phyloP scores from a whole-genome alignment of 768 basidiomycete genomes.

The Boletus rufocinnamomeus region DNA sequence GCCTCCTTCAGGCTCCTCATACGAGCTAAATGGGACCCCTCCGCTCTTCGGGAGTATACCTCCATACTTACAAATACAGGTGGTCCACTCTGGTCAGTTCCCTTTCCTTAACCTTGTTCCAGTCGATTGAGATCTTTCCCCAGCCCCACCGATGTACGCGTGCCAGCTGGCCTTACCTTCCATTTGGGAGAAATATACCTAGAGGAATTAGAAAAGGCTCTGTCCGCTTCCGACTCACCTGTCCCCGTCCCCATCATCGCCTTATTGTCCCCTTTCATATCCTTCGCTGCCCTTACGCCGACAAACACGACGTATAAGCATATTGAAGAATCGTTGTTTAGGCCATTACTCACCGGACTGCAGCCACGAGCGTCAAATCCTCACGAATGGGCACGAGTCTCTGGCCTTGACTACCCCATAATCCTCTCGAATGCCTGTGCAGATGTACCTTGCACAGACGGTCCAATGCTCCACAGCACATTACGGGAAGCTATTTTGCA shows the following conservation, averaged over 20 bases:
- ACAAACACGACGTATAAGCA: conserved; percentile 70
- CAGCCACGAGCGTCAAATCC: conserved; percentile 40
- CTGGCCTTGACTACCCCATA: conserved; percentile 41
- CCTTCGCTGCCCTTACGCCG: conserved; percentile 67
- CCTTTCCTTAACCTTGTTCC: background rate
- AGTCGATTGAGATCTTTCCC: conserved; percentile 6
- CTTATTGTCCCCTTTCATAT: conserved; percentile 70
- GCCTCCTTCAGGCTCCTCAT: conserved; percentile 82
- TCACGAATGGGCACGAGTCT: conserved; percentile 47
- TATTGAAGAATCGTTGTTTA: conserved; percentile 64
- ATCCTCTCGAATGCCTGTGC: conserved; percentile 55
- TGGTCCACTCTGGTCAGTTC: conserved; percentile 81
- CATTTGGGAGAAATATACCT: conserved; percentile 90
- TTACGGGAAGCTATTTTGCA: conserved; percentile 60
- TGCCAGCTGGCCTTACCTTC: conserved; percentile 77
- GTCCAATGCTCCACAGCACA: conserved; percentile 33
- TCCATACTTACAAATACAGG: conserved; percentile 61
- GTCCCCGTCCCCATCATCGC: conserved; percentile 51
- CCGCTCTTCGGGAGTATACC: conserved; percentile 60
- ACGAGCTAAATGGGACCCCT: conserved; percentile 64
- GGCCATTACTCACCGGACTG: conserved; percentile 66
- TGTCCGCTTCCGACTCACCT: conserved; percentile 34
- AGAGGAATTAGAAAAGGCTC: conserved; percentile 80
- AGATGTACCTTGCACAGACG: conserved; percentile 42
- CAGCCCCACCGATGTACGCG: conserved; percentile 69